Conservation (phyloP, 164 flowering plant species). For the grape (Vitis vinifera) region DNA sequence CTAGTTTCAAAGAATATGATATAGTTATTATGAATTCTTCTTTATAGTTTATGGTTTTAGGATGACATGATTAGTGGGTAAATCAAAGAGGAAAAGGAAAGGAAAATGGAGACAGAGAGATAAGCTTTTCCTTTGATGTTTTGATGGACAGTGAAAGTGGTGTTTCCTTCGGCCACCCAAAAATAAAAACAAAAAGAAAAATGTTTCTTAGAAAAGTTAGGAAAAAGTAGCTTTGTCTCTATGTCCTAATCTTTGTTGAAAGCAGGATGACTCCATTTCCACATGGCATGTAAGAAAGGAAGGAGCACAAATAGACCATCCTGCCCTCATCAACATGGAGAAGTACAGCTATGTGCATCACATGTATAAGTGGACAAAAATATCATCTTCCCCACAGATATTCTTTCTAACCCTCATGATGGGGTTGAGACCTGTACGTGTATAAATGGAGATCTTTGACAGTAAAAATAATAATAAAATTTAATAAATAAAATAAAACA, state of each 20-base stretch:
- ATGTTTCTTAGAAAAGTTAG: not conserved
- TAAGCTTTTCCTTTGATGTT: not conserved
- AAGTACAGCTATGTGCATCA: slow-evolving; percentile 1
- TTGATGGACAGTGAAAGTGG: not conserved
- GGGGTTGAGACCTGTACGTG: not conserved
- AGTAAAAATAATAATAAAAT: too few relatives aligned
- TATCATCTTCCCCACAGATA: slow-evolving; percentile 2
- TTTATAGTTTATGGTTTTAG: too few relatives aligned
- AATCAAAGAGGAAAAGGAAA: too few relatives aligned
- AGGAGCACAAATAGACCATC: slow-evolving; percentile 5
- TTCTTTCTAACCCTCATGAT: slow-evolving; percentile 2
- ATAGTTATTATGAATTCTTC: too few relatives aligned
- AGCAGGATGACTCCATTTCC: slow-evolving; percentile 7
- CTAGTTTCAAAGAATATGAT: too few relatives aligned
- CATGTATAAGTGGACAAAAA: slow-evolving; percentile 4
- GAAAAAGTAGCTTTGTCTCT: slow-evolving; percentile 6
- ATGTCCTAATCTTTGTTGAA: slow-evolving; percentile 7
- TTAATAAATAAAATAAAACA: too few relatives aligned
- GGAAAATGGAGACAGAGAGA: not conserved
- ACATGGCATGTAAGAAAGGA: slow-evolving; percentile 9
- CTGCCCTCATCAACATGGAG: slow-evolving; percentile 1
- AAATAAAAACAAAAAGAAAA: not conserved
- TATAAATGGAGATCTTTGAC: too few relatives aligned
- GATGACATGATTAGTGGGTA: too few relatives aligned
- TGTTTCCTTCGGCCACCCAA: not conserved